A percentile compares a stretch with the other conserved stretches of the same genome.
Conservation (phyloP, 345 rosid genomes). For the Melaleuca alternifolia region DNA sequence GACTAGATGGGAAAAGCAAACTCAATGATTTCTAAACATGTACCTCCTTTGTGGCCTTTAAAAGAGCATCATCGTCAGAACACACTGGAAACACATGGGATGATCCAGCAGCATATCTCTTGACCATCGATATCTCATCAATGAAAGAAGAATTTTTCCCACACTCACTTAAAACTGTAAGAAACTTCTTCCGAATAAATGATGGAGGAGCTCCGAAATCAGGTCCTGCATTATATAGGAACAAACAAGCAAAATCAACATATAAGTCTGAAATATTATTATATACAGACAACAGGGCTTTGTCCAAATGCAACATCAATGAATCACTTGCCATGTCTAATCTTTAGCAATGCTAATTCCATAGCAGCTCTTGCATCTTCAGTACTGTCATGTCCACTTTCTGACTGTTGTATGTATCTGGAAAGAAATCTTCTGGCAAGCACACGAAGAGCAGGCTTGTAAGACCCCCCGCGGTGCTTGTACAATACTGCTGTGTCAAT, state of each 20-base stretch:
- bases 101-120: conserved; percentile 61
- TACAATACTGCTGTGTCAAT: conserved; percentile 88
- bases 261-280: neutral
- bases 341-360: conserved; percentile 82
- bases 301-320: neutral
- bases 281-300: neutral
- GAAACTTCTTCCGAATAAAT: conserved; percentile 52
- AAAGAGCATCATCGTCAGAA: conserved; percentile 79
- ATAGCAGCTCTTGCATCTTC: conserved; percentile 94
- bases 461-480: conserved; percentile 68
- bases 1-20: neutral
- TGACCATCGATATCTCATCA: conserved; percentile 58
- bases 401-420: conserved; percentile 73
- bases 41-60: conserved; percentile 77
- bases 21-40: neutral
- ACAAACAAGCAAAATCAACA: neutral
- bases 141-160: conserved; percentile 70
- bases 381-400: conserved; percentile 71
- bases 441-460: conserved; percentile 74
- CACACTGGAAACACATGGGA: conserved; percentile 72
- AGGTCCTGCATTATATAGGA: conserved; percentile 48
- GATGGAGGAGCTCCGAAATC: conserved; percentile 80
- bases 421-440: conserved; percentile 76
- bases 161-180: conserved; percentile 49
- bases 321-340: conserved; percentile 53